Evolutionary conservation across 2,329 filamentous ascomycete species (phyloP), one percentile per base, ranked within the genome.

Genomic region (Arthrobotrys entomopaga): DNA sequence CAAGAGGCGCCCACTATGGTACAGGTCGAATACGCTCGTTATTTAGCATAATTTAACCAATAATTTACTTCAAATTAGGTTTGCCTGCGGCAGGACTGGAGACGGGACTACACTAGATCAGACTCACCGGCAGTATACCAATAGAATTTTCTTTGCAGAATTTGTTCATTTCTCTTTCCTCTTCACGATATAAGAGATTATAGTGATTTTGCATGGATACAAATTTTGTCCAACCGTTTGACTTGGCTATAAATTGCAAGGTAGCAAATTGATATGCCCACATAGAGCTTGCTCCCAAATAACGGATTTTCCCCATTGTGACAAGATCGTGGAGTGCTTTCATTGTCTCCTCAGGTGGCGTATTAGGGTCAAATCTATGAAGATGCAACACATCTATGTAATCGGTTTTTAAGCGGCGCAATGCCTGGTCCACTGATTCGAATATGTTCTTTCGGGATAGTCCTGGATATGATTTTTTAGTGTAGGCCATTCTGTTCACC

Each of bases 401-500:
- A 29, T 24, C 19, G 1, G 85, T 87, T 24, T 84, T 84, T 26
- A 89, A 81, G 6, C 87, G 80, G 76, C 83, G 81, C 0, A 88
- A 81, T 76, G 85, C 87, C 61, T 82, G 83, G 56, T 90, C 85
- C 1, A 91, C 88, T 0, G 88, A 87, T 77, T 88, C 85, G 74
- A 90, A 85, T 77, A 91, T 88, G 77, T 88, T 86, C 78, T 88
- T 89, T 52, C 89, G 82, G 84, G 86, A 38, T 90, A 81, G 0
- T 88, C 88, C 19, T 59, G 19, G 40, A 54, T n/a, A 54, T 29
- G 26, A 7, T 29, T 29, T 29, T 29, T 3, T n/a, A 29, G 7
- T 29, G 3, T 29, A 29, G 7, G 7, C 3, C 26, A 3, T 7
- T 29, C 26, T 3, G 7, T 29, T 29, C n/a, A n/a, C n/a, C n/a